Percentiles rank a stretch among this genome's conserved stretches.
phyloP scores from a whole-genome alignment of 176 grass and related monocot species.

The Juncus inflexus region DNA sequence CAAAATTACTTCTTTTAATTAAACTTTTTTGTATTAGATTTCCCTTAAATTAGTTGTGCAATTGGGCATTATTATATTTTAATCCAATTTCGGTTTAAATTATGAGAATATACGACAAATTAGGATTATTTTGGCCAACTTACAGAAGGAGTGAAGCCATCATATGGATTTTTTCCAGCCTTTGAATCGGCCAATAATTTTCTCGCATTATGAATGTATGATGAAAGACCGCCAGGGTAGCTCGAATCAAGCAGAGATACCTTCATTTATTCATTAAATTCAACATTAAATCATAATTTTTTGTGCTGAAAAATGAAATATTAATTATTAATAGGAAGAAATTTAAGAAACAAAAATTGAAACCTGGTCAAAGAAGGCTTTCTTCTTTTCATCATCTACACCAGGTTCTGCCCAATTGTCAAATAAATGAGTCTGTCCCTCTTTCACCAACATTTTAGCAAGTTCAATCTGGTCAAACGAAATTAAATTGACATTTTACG shows the following conservation, averaged over 20 bases:
- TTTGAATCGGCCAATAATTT: slow-evolving; percentile 87
- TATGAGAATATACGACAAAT: neutral
- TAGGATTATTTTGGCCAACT: slow-evolving; percentile 30
- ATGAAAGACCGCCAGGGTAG: slow-evolving; percentile 73
- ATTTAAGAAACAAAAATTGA: slow-evolving; percentile 5
- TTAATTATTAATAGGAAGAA: neutral
- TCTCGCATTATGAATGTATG: slow-evolving; percentile 82
- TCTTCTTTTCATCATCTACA: slow-evolving; percentile 62
- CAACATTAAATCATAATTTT: neutral
- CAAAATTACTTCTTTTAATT: slow-evolving; percentile 1
- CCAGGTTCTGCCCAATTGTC: slow-evolving; percentile 68
- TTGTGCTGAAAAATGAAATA: neutral
- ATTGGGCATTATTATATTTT: neutral
- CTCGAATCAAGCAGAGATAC: slow-evolving; percentile 64
- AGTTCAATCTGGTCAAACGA: slow-evolving; percentile 46
- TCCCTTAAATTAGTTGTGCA: neutral
- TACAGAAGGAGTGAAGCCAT: slow-evolving; percentile 85
- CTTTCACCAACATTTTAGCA: slow-evolving; percentile 57
- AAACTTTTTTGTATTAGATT: neutral
- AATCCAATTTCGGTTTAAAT: slow-evolving; percentile 3
- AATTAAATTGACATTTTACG: neutral
- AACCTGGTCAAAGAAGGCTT: slow-evolving; percentile 77
- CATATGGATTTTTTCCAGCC: slow-evolving; percentile 82
- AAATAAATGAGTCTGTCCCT: slow-evolving; percentile 70
- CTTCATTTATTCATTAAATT: slow-evolving; percentile 32